A percentile compares a stretch with the other conserved stretches of the same genome.
These are phyloP conservation scores for Arabis alpina DNA, from an alignment of 345 rosid species.

Conservation along the genomic window DNA sequence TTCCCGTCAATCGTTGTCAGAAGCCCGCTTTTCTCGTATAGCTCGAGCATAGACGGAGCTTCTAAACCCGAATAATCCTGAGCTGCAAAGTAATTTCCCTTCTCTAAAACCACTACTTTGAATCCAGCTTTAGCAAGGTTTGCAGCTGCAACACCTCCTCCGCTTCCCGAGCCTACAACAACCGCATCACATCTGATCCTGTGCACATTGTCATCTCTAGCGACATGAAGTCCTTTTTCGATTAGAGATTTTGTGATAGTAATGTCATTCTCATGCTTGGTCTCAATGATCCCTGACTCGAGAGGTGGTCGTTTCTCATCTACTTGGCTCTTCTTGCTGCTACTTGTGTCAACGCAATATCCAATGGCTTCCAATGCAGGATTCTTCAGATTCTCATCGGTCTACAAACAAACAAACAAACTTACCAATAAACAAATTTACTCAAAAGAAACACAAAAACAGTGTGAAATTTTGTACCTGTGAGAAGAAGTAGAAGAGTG, in stretches of 20 bases:
- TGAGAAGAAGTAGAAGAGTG: slow-evolving; percentile 59
- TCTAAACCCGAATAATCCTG: slow-evolving; percentile 55
- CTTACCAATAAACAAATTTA: neutral
- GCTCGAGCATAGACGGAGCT: slow-evolving; percentile 54
- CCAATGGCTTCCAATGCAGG: slow-evolving; percentile 75
- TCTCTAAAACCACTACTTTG: slow-evolving; percentile 63
- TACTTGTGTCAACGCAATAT: slow-evolving; percentile 46
- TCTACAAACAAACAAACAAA: slow-evolving; percentile 39
- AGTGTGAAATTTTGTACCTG: slow-evolving; percentile 41
- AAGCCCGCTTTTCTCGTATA: slow-evolving; percentile 53
- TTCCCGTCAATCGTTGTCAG: slow-evolving; percentile 45
- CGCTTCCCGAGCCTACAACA: slow-evolving; percentile 60
- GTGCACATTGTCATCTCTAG: slow-evolving; percentile 35
- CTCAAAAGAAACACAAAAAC: neutral
- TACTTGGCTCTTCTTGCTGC: neutral
- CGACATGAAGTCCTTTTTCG: slow-evolving; percentile 49
- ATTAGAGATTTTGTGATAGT: slow-evolving; percentile 42
- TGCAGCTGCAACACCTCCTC: slow-evolving; percentile 73
- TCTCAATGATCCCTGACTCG: slow-evolving; percentile 51
- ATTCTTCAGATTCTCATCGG: slow-evolving; percentile 54
- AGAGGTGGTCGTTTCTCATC: slow-evolving; percentile 46
- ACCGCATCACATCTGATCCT: slow-evolving; percentile 63
- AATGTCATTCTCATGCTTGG: slow-evolving; percentile 40
- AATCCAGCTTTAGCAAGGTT: slow-evolving; percentile 53
- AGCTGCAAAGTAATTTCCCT: slow-evolving; percentile 57